Evolutionary conservation across 768 basidiomycete genomes (phyloP), one percentile per base, ranked within the genome.

Genomic region (Xerocomellus dryophilus): DNA sequence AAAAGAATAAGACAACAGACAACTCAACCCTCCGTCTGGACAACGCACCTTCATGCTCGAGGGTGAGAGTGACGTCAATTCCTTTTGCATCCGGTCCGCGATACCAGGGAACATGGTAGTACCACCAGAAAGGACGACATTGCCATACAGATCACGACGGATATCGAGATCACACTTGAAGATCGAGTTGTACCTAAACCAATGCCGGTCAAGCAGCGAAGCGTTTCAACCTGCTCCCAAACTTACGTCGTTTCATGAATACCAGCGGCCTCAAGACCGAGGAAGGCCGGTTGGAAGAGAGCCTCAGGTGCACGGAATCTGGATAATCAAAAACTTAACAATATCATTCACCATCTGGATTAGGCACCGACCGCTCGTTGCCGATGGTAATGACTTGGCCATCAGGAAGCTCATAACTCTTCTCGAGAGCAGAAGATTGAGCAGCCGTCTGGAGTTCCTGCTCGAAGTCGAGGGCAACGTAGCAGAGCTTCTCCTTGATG

Each of bases 71-170:
- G 86, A 77, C 20, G 88, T 88, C 69, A 96, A 78, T 76, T 96
- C 93, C 80, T 93, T 93, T 73, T 92, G 89, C 90, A 96, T 91
- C 66, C 93, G 88, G 74, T 96, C 93, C 62, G 92, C 84, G 65
- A 96, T 94, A 78, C 93, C 93, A 62, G 90, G 86, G 88, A 93
- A 94, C 92, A 95, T 94, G 67, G 91, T 93, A 58, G 90, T 90
- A 68, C 92, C 92, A 67, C 92, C 92, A 54, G 81, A 81, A 64
- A 84, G 73, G 14, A 71, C 72, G n/a, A 71, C 69, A 14, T 70
- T 70, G n/a, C 69, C 69, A 11, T 70, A 70, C 27, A 70, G 29
- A 12, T 70, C 69, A 39, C 71, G 70, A 63, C 69, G 69, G n/a
- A 70, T 69, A 59, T 96, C 88, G 50, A 90, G 76, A 73, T 92